Conservation (phyloP, 164 flowering plant species). For the Macadamia integrifolia region DNA sequence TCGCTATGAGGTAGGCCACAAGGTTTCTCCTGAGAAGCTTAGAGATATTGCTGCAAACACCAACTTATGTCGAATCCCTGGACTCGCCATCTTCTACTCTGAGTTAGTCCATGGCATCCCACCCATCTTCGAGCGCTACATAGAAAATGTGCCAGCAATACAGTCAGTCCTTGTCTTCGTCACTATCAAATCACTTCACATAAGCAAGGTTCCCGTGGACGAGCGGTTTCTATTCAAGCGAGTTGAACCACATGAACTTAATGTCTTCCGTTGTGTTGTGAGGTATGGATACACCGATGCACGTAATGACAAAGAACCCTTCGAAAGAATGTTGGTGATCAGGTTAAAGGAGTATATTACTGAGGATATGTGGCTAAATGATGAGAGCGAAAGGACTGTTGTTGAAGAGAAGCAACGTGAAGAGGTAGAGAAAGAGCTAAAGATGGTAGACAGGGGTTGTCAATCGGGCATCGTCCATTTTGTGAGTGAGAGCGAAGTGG, state of each 20-base stretch:
- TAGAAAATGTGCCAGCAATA: constrained; percentile 52
- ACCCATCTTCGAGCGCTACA: constrained; percentile 67
- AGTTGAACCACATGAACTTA: not conserved
- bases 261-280: not conserved
- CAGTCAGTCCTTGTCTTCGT: constrained; percentile 35
- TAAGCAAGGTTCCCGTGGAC: constrained; percentile 7
- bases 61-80: constrained; percentile 17
- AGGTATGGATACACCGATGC: not conserved
- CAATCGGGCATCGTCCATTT: constrained; percentile 48
- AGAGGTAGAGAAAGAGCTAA: constrained; percentile 26
- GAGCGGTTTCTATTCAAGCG: not conserved
- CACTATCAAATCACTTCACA: constrained; percentile 39
- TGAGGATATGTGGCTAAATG: constrained; percentile 26
- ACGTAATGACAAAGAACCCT: not conserved
- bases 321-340: not conserved
- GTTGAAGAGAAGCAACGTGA: not conserved
- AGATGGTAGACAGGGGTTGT: constrained; percentile 35
- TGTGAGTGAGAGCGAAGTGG: constrained; percentile 62
- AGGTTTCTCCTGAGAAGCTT: too few species aligned
- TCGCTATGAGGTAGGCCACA: constrained; percentile 28
- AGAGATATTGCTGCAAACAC: constrained; percentile 24
- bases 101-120: constrained; percentile 85
- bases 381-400: not conserved
- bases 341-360: constrained; percentile 28
- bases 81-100: constrained; percentile 30